Evolutionary conservation across 805 yeast species (phyloP).

Genomic region (Candida parachauliodes): DNA sequence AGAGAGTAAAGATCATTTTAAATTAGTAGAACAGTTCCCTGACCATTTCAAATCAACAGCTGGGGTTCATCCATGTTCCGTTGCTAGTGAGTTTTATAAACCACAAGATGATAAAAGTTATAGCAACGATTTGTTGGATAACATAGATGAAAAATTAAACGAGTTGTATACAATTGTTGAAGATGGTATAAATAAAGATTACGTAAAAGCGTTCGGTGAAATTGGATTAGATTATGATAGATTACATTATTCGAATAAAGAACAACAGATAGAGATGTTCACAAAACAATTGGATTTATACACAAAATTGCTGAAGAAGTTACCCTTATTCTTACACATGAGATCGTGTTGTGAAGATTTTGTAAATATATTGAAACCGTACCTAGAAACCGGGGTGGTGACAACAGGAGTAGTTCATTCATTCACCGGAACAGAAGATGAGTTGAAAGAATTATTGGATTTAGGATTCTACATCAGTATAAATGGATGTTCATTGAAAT

Average conservation of each 20-base stretch:
- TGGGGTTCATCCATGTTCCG: conserved; percentile 95
- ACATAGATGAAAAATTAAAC: conserved; percentile 41
- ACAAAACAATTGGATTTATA: conserved; percentile 68
- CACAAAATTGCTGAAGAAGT: conserved; percentile 36
- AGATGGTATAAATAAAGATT: conserved; percentile 45
- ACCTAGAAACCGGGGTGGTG: conserved; percentile 41
- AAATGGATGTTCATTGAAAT: conserved; percentile 89
- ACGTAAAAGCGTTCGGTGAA: conserved; percentile 86
- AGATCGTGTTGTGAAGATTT: conserved; percentile 84
- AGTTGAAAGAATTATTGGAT: conserved; percentile 52
- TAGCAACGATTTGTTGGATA: conserved; percentile 33
- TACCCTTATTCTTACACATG: conserved; percentile 90
- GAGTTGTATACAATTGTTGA: conserved; percentile 48
- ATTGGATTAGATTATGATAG: conserved; percentile 95
- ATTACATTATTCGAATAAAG: conserved; percentile 66
- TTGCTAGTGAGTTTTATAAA: conserved; percentile 41
- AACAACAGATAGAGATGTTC: conserved; percentile 66
- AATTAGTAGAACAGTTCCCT: conserved; percentile 43
- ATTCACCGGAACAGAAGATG: conserved; percentile 78
- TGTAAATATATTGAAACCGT: conserved; percentile 58
- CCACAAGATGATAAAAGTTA: conserved; percentile 15
- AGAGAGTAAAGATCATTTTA: conserved; percentile 64
- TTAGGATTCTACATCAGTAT: conserved; percentile 72
- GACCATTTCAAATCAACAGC: conserved; percentile 57
- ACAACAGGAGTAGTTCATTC: conserved; percentile 85